Base-by-base conservation (phyloP, 1,139 yeast genomes). In the Yarrowia galli region DNA sequence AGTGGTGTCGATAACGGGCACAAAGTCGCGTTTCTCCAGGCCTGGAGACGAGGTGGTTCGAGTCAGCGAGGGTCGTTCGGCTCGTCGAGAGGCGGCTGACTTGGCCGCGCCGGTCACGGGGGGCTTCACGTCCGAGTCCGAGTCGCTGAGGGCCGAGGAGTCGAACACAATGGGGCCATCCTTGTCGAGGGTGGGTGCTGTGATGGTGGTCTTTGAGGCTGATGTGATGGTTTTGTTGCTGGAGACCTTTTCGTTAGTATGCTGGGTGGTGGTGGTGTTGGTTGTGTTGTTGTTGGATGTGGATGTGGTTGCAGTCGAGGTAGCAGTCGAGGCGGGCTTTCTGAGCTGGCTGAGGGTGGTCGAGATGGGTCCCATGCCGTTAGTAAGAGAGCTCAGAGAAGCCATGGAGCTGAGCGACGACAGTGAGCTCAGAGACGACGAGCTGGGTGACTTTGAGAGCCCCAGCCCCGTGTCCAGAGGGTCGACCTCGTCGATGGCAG, bases 1-100 rank as follows among this genome's bases (percentile, higher is more conserved):
- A 3, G 25, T 28, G 6, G 43, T 28, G n/a, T 56, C 25, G 36
- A 28, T 18, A 38, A 15, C 28, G 13, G 49, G 49, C 25, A n/a
- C 38, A 32, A 58, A 58, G 32, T 61, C 66, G 45, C 56, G 56
- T 23, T 35, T 46, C 46, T 61, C 66, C 12, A 61, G 36, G 8
- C 66, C 56, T 0, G 66, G 66, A 1, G 66, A 36, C 16, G 66
- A 61, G 7, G 66, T 61, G 36, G 66, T 61, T 46, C 66, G 54
- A 5, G 66, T 61, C 36, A 61, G 56, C 5, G 66, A 61, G 36
- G 66, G 66, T n/a, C 66, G 66, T 13, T 61, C 66, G 4, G 66
- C 56, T 15, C 66, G 54, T 43, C 64, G 64, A 6, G 64, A 71
- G 15, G 72, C 67, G 22, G 72, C 70, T 16, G 72, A 71, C 25